phyloP scores from a whole-genome alignment of 768 basidiomycete genomes.

The Tricholoma bakamatsutake region DNA sequence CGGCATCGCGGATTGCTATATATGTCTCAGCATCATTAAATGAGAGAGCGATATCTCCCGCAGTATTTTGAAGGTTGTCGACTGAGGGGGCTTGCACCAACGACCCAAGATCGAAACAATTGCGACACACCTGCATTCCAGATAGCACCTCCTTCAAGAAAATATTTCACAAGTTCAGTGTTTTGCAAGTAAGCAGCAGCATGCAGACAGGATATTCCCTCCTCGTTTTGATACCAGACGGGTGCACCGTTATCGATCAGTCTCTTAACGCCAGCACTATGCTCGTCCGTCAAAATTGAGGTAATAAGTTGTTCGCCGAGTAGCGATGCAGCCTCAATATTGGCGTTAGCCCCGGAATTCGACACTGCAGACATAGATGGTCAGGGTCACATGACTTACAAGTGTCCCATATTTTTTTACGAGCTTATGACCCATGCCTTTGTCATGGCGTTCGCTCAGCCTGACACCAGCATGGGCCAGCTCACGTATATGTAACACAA shows the following conservation, averaged over 20 bases:
- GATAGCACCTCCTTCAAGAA: constrained; percentile 78
- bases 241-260: constrained; percentile 67
- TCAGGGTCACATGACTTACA: no score
- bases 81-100: constrained; percentile 34
- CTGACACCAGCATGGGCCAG: no score
- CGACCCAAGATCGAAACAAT: not conserved
- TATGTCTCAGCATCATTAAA: constrained; percentile 76
- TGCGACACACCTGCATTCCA: constrained; percentile 77
- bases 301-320: constrained; percentile 57
- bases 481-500: no score
- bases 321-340: constrained; percentile 39
- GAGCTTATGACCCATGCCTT: no score
- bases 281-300: constrained; percentile 45
- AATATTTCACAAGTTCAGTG: constrained; percentile 49
- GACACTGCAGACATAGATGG: constrained; percentile 5
- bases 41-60: constrained; percentile 87
- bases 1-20: constrained; percentile 80
- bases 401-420: no score
- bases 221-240: constrained; percentile 85
- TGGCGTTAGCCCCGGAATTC: constrained; percentile 15
- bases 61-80: constrained; percentile 74
- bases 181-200: constrained; percentile 78
- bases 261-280: constrained; percentile 39
- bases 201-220: constrained; percentile 81
- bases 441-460: no score